Percentiles rank a stretch among this genome's conserved stretches.
Evolutionary conservation across 2,329 filamentous ascomycete genomes (phyloP).

Genomic region (Ascomycota sp.): DNA sequence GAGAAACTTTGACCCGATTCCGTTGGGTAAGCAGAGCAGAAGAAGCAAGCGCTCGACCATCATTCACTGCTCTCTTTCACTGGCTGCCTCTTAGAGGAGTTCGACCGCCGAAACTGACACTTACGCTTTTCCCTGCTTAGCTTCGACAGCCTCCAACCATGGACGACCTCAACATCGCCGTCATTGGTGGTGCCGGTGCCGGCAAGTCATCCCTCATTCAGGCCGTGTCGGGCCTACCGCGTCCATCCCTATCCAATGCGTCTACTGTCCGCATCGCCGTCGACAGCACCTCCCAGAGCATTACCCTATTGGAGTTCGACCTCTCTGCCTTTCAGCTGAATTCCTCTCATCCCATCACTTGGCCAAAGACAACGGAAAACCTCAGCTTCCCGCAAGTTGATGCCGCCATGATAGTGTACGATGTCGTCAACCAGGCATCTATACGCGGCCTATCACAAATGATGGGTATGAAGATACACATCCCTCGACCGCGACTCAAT

Average conservation of each 20-base stretch:
- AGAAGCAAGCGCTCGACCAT: too few relatives aligned
- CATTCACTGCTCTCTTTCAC: too few relatives aligned
- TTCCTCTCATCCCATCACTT: conserved; percentile 35
- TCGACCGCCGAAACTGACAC: too few relatives aligned
- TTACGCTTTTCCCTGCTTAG: not conserved
- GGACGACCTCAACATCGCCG: conserved; percentile 43
- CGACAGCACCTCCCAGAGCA: conserved; percentile 34
- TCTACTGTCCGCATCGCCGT: conserved; percentile 36
- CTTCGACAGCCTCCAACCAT: conserved; percentile 13
- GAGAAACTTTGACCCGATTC: conserved; percentile 25
- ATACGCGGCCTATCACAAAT: conserved; percentile 55
- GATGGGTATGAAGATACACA: conserved; percentile 34
- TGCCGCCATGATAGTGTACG: conserved; percentile 70
- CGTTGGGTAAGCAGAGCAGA: conserved; percentile 14
- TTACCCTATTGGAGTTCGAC: conserved; percentile 45
- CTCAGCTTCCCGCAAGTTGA: conserved; percentile 57
- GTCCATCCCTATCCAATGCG: conserved; percentile 30
- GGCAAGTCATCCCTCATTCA: conserved; percentile 52
- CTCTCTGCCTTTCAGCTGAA: conserved; percentile 43
- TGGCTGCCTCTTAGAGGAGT: too few relatives aligned
- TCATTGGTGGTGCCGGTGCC: conserved; percentile 44
- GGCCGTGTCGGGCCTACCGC: conserved; percentile 33
- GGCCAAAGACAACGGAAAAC: conserved; percentile 49
- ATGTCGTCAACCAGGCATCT: conserved; percentile 61
- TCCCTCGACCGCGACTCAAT: not conserved